These are phyloP conservation scores for Ampelomyces quisqualis DNA, from an alignment of 2,329 filamentous ascomycete genomes.

Conservation along the genomic window DNA sequence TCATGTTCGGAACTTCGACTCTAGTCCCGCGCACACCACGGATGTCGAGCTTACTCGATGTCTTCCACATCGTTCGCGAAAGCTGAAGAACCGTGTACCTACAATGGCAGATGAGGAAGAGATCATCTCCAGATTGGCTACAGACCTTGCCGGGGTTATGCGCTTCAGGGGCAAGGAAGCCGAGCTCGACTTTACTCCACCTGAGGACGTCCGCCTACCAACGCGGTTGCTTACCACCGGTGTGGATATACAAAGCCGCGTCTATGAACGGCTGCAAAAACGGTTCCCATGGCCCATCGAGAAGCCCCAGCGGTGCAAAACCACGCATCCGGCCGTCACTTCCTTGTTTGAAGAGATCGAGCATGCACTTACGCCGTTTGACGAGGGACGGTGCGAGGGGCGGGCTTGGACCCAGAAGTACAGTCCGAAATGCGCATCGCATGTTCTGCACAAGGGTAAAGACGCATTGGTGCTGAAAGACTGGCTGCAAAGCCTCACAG, in stretches of 20 bases:
- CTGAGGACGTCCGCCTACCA: conserved; percentile 37
- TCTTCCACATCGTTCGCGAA: conserved; percentile 22
- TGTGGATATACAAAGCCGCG: conserved; percentile 43
- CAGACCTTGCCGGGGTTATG: conserved; percentile 17
- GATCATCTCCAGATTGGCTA: conserved; percentile 24
- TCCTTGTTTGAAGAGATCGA: conserved; percentile 62
- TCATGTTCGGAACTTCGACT: conserved; percentile 35
- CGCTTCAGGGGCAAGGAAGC: neutral
- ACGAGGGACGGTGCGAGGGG: conserved; percentile 72
- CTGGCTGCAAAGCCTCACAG: conserved; percentile 76
- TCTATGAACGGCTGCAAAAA: conserved; percentile 32
- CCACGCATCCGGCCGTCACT: conserved; percentile 59
- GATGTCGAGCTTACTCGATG: neutral
- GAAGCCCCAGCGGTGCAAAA: neutral
- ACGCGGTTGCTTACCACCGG: conserved; percentile 41
- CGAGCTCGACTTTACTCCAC: conserved; percentile 15
- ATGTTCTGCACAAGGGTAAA: conserved; percentile 73
- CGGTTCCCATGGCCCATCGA: conserved; percentile 16
- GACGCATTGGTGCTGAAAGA: conserved; percentile 72
- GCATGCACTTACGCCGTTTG: conserved; percentile 72
- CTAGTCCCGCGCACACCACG: neutral
- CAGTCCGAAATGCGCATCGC: conserved; percentile 65
- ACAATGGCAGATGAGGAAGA: conserved; percentile 27
- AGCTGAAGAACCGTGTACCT: conserved; percentile 45
- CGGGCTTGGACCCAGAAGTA: conserved; percentile 83